A percentile compares a stretch with the other conserved stretches of the same genome.
Evolutionary conservation across 345 rosid species (phyloP).

Genomic region (Hypericum androsaemum): DNA sequence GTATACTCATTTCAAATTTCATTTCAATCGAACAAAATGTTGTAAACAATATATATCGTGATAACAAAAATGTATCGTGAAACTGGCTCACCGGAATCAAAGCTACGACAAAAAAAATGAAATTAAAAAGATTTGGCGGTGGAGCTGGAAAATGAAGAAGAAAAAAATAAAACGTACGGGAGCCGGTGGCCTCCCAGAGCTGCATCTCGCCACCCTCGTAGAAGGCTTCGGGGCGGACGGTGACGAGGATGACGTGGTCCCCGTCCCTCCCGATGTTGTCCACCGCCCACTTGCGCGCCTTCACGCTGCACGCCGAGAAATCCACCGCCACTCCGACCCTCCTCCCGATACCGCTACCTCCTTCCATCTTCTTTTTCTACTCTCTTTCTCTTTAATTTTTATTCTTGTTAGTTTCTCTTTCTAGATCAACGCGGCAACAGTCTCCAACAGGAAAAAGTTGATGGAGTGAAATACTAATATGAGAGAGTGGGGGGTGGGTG

Average conservation of each 20-base stretch:
- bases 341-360: background rate
- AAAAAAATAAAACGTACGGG: background rate
- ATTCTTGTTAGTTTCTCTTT: too few species aligned
- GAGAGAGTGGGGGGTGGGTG: too few species aligned
- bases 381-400: too few species aligned
- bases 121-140: too few species aligned
- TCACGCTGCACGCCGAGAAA: background rate
- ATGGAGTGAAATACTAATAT: too few species aligned
- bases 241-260: background rate
- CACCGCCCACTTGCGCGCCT: background rate
- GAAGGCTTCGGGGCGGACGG: background rate
- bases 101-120: constrained; percentile 42
- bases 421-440: too few species aligned
- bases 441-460: too few species aligned
- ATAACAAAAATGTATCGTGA: constrained; percentile 20
- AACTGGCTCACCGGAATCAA: constrained; percentile 54
- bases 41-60: too few species aligned
- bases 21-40: too few species aligned
- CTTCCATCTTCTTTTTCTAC: background rate
- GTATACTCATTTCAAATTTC: too few species aligned
- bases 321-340: background rate
- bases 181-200: background rate
- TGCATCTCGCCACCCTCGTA: background rate
- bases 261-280: background rate
- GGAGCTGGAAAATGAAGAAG: too few species aligned